Evolutionary conservation across 2,329 filamentous ascomycete genomes (phyloP).

Genomic region (Fusarium caatingaense): DNA sequence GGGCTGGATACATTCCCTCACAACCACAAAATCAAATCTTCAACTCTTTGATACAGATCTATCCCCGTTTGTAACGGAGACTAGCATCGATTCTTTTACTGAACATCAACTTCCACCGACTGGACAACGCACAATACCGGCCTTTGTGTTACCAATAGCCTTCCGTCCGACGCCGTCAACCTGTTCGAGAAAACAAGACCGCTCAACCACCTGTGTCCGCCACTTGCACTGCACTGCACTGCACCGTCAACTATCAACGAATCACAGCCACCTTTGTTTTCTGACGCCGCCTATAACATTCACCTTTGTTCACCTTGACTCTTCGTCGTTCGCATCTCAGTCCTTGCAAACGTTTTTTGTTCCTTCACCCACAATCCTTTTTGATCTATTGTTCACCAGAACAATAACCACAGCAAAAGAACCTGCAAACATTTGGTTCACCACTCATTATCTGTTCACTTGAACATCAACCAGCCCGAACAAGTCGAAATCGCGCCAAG

Average conservation of each 20-base stretch:
- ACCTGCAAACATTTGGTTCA: constrained; percentile 19
- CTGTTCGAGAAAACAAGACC: constrained; percentile 40
- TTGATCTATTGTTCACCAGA: constrained; percentile 26
- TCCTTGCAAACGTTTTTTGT: constrained; percentile 29
- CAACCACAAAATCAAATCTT: constrained; percentile 16
- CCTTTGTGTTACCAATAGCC: constrained; percentile 29
- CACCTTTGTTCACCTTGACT: constrained; percentile 23
- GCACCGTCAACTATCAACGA: constrained; percentile 27
- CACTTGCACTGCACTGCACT: constrained; percentile 15
- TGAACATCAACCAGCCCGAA: constrained; percentile 30
- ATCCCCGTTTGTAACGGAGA: constrained; percentile 32
- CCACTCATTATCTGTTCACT: constrained; percentile 37
- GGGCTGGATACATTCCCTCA: constrained; percentile 41
- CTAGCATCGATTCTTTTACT: constrained; percentile 23
- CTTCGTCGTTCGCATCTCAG: constrained; percentile 27
- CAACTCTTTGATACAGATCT: constrained; percentile 4
- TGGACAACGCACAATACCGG: constrained; percentile 26
- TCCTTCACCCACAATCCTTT: constrained; percentile 38
- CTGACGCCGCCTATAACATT: constrained; percentile 13
- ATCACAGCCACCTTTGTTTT: constrained; percentile 15
- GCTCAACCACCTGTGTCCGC: constrained; percentile 25
- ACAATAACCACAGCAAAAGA: constrained; percentile 30
- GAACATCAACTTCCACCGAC: constrained; percentile 23
- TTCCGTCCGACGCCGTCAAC: constrained; percentile 31
- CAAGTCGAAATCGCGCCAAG: constrained; percentile 18